Base-by-base conservation (phyloP, 2,329 filamentous ascomycete genomes). In the Fusarium zealandicum region DNA sequence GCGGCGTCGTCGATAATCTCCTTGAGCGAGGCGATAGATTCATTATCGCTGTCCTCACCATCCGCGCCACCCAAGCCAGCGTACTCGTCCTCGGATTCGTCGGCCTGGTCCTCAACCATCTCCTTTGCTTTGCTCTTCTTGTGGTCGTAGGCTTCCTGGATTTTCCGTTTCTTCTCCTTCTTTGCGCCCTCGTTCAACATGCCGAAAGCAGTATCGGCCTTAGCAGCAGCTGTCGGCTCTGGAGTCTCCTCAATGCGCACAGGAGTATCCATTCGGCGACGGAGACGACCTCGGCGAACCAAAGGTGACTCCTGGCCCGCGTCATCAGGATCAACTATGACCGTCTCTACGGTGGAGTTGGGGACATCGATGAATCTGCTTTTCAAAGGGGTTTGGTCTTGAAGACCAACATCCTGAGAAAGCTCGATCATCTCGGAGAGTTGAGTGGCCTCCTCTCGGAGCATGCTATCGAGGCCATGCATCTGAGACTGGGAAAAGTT, bases 31-130 rank as follows among this genome's bases (percentile, higher is more conserved):
- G 87, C 87, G 51, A 90, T 86, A 30, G 74, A 75, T 28, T 88
- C 89, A 54, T 90, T 84, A 53, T 92, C 90, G 49, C 88, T 88
- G 61, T 93, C 91, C 63, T 98, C 93, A 55, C 93, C 93, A 73
- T 93, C 93, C 10, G 80, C 89, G 59, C 95, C 95, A 63, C 95
- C 95, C 9, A 99, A 80, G 5, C 95, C 95, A 32, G 93, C 93
- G 72, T 98, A 99, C 73, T 99, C 95, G 71, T 99, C 95, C 70
- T 99, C 96, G 0, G 95, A 99, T 75, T 99, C 95, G 67, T 96
- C 91, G 56, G 95, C 93, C 70, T 96, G 92, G 63, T 97, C 95
- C 62, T 98, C 85, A 31, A 99, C 82, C 82, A 96, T 90, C 18
- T 89, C 87, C 68, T 87, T 92, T 1, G 93, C 93, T 70, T 90